Base-by-base conservation (phyloP, 768 basidiomycete species). In the Suillus placidus region DNA sequence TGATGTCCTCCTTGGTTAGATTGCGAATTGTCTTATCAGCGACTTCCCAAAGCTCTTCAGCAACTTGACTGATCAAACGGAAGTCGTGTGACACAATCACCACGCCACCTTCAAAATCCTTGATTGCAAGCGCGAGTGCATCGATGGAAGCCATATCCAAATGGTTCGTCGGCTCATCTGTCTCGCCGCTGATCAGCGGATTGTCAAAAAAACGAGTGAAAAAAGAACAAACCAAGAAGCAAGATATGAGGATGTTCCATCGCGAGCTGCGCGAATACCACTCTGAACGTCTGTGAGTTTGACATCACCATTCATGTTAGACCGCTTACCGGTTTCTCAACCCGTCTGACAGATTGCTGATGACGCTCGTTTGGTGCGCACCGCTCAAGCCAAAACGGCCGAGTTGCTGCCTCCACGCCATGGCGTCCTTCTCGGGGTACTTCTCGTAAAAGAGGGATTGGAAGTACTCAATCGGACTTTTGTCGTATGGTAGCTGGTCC, bases 21-120 rank as follows among this genome's bases (percentile, higher is more conserved):
- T 98, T 97, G 77, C 85, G 85, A 76, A 99, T 95, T 74, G 93
- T 94, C 80, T 91, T 90, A 76, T 95, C 86, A 74, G 94, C 94
- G 63, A 99, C 97, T 78, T 99, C 97, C 97, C 97, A 99, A 9
- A 99, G 88, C 77, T 99, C 97, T 76, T 99, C 93, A 45, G 97
- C 97, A 43, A 99, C 97, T 81, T 99, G 96, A 60, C 91, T 92
- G 79, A 99, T 98, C 69, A 99, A 88, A 93, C 97, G 93, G 92
- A 99, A 99, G 80, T 99, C 97, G 83, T 99, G 97, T 57, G 96
- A 98, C 69, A 99, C 97, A 76, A 99, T 99, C 71, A 99, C 97
- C 47, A 99, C 97, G 72, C 97, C 97, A 66, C 97, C 97, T 74
- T 93, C 91, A 77, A 94, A 99, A 74, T 93, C 93, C 78, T 97